Base-by-base conservation (phyloP, 228 moss, liverwort and hornwort species). In the Sphagnum magellanicum region DNA sequence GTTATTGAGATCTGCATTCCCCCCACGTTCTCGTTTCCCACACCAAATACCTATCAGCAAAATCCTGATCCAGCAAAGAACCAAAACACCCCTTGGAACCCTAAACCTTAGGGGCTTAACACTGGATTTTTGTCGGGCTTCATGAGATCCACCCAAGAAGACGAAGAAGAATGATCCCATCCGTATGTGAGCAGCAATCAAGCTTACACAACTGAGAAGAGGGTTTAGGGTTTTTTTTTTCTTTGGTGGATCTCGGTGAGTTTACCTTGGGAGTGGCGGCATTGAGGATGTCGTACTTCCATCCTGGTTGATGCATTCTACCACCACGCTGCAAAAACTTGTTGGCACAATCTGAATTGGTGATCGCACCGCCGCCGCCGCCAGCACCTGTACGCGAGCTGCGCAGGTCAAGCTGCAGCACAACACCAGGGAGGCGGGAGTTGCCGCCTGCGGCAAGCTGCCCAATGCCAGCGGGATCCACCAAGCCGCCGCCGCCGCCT, bases 1-100 rank as follows among this genome's bases (percentile, higher is more conserved):
- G 91, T 90, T 52, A 98, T 98, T 67, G 89, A 89, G 60, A 98
- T 94, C 98, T 98, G 94, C 77, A 67, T 73, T n/a, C 16, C 32
- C 32, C 32, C 32, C 0, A 3, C 32, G 0, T 32, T 32, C 32
- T 32, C 32, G 32, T 32, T 32, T 32, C 2, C 32, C 32, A 32
- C 32, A 32, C 32, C 3, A 32, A 3, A 32, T 32, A 32, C 32
- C 3, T 32, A 32, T 32, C 32, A 32, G 32, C 32, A 32, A 32
- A 32, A 32, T 3, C 32, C 32, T 32, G 32, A 32, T 3, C 3
- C 32, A 32, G 32, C 32, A 32, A 32, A 32, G 32, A 32, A 32
- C 32, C 32, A 32, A 32, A 32, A 32, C 32, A 32, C 32, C 32
- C 32, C 32, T 32, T 32, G 32, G 32, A 32, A 32, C 32, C 32